Percentiles rank a stretch among this genome's conserved stretches.
These are phyloP conservation scores for Pyrus hybrid DNA, from an alignment of 331 rosid genomes.

Conservation along the genomic window DNA sequence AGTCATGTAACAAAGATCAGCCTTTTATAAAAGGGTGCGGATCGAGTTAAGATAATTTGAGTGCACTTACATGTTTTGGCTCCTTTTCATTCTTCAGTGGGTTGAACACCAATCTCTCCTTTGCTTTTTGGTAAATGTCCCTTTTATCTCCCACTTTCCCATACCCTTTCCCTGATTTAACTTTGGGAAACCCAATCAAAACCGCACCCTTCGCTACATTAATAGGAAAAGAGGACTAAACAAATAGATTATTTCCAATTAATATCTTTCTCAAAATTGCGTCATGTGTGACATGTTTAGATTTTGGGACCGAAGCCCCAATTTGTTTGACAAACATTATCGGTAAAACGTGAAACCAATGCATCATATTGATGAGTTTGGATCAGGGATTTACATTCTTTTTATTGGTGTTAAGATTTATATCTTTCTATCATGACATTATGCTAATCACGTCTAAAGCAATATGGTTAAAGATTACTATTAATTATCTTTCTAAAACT, in stretches of 20 bases:
- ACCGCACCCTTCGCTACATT: conserved; percentile 19
- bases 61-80: not conserved
- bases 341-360: not conserved
- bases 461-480: too few relatives aligned
- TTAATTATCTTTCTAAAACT: too few relatives aligned
- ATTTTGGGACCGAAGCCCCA: not conserved
- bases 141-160: conserved; percentile 44
- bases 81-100: conserved; percentile 23
- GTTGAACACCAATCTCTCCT: conserved; percentile 19
- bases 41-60: too few relatives aligned
- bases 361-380: not conserved
- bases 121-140: conserved; percentile 41
- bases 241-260: conserved; percentile 24
- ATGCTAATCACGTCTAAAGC: too few relatives aligned
- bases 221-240: conserved; percentile 26
- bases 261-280: conserved; percentile 29
- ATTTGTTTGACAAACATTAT: not conserved
- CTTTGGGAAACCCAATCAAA: conserved; percentile 48
- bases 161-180: conserved; percentile 27
- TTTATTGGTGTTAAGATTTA: too few relatives aligned
- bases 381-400: too few relatives aligned
- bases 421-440: too few relatives aligned
- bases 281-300: conserved; percentile 6
- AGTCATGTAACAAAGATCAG: too few relatives aligned
- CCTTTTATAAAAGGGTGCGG: too few relatives aligned